These are phyloP conservation scores for Nitzschia sp. DNA, from an alignment of 108 stramenopile genomes.

Conservation along the genomic window DNA sequence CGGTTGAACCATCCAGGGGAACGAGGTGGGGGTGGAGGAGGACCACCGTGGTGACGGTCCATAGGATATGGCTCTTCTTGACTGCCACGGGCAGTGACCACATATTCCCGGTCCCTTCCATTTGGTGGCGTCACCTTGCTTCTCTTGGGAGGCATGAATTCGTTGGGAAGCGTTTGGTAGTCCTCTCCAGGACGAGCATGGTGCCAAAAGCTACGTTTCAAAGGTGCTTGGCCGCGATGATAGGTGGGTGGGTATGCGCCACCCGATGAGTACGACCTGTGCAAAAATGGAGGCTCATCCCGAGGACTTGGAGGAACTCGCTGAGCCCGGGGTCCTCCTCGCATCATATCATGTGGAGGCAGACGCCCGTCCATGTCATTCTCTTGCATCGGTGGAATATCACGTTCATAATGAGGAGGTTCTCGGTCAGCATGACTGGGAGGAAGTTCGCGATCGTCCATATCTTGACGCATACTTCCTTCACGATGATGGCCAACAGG, in stretches of 20 bases:
- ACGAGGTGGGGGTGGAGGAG: constrained; percentile 2
- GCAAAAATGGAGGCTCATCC: constrained; percentile 7
- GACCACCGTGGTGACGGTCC: background rate
- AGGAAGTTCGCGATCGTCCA: background rate
- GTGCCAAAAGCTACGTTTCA: constrained; percentile 56
- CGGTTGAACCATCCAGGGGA: constrained; percentile 28
- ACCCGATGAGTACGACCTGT: constrained; percentile 13
- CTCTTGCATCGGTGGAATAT: constrained; percentile 22
- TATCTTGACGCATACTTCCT: background rate
- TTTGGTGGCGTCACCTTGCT: constrained; percentile 25
- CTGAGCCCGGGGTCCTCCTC: background rate
- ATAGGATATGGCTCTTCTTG: constrained; percentile 1
- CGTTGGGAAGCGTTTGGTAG: constrained; percentile 27
- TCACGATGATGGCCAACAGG: background rate
- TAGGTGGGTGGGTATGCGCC: background rate
- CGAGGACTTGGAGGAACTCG: constrained; percentile 42
- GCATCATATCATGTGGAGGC: constrained; percentile 22
- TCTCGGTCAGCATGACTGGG: background rate
- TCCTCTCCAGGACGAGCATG: constrained; percentile 35
- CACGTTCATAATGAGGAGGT: constrained; percentile 9
- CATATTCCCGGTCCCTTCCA: constrained; percentile 16
- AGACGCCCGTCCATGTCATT: constrained; percentile 12
- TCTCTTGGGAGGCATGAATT: constrained; percentile 47
- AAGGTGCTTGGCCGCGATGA: constrained; percentile 4
- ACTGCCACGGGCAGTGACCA: constrained; percentile 22